Evolutionary conservation across 1,284 basidiomycete species (phyloP).

Genomic region (Hypsizygus ulmarius): DNA sequence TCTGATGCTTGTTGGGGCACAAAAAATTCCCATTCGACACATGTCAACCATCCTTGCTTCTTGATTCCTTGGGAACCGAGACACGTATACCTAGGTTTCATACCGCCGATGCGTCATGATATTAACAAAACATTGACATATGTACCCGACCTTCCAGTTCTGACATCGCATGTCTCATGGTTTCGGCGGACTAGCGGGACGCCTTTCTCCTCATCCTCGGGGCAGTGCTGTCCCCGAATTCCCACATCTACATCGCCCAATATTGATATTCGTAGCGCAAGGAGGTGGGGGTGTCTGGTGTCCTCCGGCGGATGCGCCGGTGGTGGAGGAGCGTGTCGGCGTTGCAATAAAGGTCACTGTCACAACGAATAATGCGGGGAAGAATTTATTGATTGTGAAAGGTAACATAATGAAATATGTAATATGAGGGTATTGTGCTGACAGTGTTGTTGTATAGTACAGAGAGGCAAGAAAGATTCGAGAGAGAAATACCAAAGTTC

Average conservation of each 20-base stretch:
- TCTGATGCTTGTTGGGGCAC: slow-evolving; percentile 9
- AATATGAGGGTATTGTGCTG: slow-evolving; percentile 6
- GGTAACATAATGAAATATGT: slow-evolving; percentile 1
- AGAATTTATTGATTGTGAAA: neutral
- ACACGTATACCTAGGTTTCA: neutral
- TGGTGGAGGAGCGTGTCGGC: slow-evolving; percentile 6
- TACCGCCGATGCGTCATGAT: slow-evolving; percentile 1
- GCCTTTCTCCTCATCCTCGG: neutral
- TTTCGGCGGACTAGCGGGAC: neutral
- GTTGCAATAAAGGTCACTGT: slow-evolving; percentile 10
- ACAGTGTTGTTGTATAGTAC: slow-evolving; percentile 1
- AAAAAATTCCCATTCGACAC: neutral
- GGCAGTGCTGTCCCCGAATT: neutral
- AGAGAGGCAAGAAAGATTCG: neutral
- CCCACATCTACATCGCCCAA: slow-evolving; percentile 4
- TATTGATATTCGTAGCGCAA: neutral
- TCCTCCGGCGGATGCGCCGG: slow-evolving; percentile 8
- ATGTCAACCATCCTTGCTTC: neutral
- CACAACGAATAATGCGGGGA: slow-evolving; percentile 1
- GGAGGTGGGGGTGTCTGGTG: slow-evolving; percentile 19
- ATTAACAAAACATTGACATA: slow-evolving; percentile 6
- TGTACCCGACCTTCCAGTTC: neutral
- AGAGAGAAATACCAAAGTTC: neutral
- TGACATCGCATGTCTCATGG: neutral
- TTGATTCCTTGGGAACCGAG: slow-evolving; percentile 5